These are phyloP conservation scores for Vigna reflexopilosa DNA, from an alignment of 306 rosid genomes.

Conservation along the genomic window DNA sequence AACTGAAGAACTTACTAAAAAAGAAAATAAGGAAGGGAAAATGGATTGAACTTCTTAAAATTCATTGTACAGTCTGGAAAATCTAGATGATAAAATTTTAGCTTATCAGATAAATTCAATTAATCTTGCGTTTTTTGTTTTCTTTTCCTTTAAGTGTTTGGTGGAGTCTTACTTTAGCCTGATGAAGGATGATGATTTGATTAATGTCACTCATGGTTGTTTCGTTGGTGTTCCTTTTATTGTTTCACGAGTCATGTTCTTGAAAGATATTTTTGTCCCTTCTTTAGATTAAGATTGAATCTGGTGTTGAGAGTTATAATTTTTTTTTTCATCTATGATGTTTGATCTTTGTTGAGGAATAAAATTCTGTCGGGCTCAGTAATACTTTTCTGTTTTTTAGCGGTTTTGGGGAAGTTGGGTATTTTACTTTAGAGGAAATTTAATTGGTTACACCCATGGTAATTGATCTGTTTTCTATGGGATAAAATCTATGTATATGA, in stretches of 20 bases:
- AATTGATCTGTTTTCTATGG: background rate
- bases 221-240: slow-evolving; percentile 5
- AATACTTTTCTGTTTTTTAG: background rate
- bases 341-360: background rate
- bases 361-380: background rate
- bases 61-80: background rate
- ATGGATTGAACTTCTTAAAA: background rate
- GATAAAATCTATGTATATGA: background rate
- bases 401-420: background rate
- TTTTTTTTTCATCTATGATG: slow-evolving; percentile 1
- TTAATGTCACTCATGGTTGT: background rate
- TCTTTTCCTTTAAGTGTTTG: background rate
- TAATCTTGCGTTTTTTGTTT: background rate
- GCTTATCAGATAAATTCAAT: background rate
- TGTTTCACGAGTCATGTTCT: slow-evolving; percentile 4
- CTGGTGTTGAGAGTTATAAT: background rate
- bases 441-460: background rate
- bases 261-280: background rate
- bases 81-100: background rate
- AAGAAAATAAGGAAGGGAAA: background rate
- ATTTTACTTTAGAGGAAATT: background rate
- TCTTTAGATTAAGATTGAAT: background rate
- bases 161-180: background rate
- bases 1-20: background rate
- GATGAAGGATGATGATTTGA: background rate